phyloP scores from a whole-genome alignment of 352 stramenopile genomes.

The Phytophthora chlamydospora region DNA sequence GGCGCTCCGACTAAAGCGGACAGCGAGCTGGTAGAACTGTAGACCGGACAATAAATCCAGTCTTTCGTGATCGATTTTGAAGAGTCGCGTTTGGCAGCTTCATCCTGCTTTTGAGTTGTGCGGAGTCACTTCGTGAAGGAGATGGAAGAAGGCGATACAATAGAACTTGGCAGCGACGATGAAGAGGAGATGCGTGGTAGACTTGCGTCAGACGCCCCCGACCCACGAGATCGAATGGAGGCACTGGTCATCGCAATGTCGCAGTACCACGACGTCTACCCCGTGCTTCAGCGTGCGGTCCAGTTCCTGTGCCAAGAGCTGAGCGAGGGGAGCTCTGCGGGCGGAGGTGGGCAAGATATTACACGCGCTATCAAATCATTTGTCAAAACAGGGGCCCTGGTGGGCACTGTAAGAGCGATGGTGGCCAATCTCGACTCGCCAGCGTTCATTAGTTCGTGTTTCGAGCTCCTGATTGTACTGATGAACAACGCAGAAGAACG shows the following conservation, averaged over 20 bases:
- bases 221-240: constrained; percentile 27
- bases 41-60: constrained; percentile 18
- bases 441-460: constrained; percentile 22
- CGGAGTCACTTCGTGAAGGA: constrained; percentile 1
- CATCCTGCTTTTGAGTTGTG: background rate
- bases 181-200: background rate
- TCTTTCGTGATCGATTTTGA: constrained; percentile 15
- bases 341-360: constrained; percentile 2
- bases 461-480: constrained; percentile 20
- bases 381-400: constrained; percentile 11
- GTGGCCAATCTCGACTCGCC: constrained; percentile 20
- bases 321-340: background rate
- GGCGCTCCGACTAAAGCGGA: constrained; percentile 81
- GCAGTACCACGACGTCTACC: constrained; percentile 40
- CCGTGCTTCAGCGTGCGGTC: constrained; percentile 33
- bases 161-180: background rate
- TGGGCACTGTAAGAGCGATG: constrained; percentile 22
- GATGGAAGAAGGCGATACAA: constrained; percentile 15
- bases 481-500: constrained; percentile 3
- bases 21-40: background rate
- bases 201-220: constrained; percentile 1
- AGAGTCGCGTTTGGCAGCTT: constrained; percentile 9
- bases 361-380: constrained; percentile 15
- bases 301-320: constrained; percentile 31
- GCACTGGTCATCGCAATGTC: constrained; percentile 39